phyloP scores from a whole-genome alignment of 352 stramenopile species.

The Pythium sp. region DNA sequence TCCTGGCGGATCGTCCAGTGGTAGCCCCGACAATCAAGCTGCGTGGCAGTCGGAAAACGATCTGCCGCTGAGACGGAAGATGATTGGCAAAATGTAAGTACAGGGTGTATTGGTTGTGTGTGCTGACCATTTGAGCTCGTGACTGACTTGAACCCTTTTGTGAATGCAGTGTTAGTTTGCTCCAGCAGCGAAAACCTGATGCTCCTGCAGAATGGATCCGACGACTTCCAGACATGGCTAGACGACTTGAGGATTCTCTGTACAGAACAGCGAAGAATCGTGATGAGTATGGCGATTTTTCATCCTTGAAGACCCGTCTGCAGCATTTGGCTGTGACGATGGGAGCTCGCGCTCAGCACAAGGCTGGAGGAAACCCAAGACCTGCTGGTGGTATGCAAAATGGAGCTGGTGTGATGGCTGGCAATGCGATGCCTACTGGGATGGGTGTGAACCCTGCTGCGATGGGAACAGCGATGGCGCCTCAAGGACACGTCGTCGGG shows the following conservation, averaged over 20 bases:
- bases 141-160: conserved; percentile 2
- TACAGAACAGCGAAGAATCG: conserved; percentile 92
- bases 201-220: conserved; percentile 96
- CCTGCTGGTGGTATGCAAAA: conserved; percentile 29
- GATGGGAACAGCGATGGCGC: conserved; percentile 45
- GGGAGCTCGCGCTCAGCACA: conserved; percentile 80
- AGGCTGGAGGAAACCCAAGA: conserved; percentile 50
- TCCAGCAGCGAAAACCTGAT: conserved; percentile 96
- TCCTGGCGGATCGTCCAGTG: conserved; percentile 32
- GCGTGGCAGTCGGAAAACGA: conserved; percentile 89
- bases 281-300: conserved; percentile 96
- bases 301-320: conserved; percentile 94
- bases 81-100: conserved; percentile 91
- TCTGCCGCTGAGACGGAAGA: conserved; percentile 79
- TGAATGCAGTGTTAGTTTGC: conserved; percentile 84
- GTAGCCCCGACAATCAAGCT: conserved; percentile 46
- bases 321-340: conserved; percentile 95
- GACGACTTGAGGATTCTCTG: conserved; percentile 96
- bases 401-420: conserved; percentile 43
- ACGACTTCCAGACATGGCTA: conserved; percentile 97
- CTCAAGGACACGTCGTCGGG: conserved; percentile 55
- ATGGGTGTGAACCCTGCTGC: conserved; percentile 51
- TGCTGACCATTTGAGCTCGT: neutral
- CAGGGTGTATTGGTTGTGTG: neutral
- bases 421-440: conserved; percentile 23